phyloP scores from a whole-genome alignment of 2,329 filamentous ascomycete genomes.

The Alternaria brassicicola region DNA sequence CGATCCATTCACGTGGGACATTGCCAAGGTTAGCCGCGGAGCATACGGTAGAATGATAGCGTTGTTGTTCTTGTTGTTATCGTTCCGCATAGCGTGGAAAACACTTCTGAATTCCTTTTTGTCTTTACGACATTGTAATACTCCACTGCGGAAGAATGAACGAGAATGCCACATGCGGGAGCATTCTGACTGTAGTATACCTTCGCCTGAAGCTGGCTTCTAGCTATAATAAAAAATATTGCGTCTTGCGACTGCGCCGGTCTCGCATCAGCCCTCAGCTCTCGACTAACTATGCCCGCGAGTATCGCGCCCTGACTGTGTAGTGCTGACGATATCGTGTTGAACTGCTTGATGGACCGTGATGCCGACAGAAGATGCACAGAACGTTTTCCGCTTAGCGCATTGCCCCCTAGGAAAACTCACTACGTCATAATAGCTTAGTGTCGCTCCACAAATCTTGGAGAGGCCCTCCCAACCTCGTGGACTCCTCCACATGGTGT shows the following conservation, averaged over 20 bases:
- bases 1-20: conserved; percentile 21
- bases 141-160: neutral
- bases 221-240: neutral
- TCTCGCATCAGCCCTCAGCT: neutral
- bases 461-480: neutral
- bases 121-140: neutral
- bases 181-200: neutral
- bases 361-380: neutral
- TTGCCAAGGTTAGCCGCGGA: conserved; percentile 21
- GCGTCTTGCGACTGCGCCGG: neutral
- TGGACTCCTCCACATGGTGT: neutral
- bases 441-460: neutral
- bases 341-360: neutral
- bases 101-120: neutral
- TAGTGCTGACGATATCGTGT: neutral
- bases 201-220: conserved; percentile 1
- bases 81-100: neutral
- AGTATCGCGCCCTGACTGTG: neutral
- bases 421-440: neutral
- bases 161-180: neutral
- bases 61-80: neutral
- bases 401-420: neutral
- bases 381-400: neutral
- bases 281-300: neutral
- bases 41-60: conserved; percentile 13